Evolutionary conservation across 148 eudicot genomes (phyloP).

Genomic region (Camellia lanceoleosa): DNA sequence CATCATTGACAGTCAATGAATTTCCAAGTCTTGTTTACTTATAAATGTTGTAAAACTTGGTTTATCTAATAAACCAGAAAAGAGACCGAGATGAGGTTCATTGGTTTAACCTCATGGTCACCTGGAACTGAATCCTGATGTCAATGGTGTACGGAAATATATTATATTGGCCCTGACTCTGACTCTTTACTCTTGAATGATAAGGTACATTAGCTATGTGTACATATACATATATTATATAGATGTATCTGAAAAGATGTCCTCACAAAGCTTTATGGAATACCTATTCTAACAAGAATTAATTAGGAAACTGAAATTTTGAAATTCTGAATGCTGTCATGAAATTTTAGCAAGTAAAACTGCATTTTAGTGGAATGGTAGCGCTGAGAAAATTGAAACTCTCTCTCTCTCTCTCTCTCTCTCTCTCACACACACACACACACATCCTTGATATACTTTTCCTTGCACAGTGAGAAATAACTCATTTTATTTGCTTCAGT

Average conservation of each 20-base stretch:
- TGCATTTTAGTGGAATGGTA: neutral
- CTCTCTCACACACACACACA: too few species aligned
- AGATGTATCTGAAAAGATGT: neutral
- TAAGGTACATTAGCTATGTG: neutral
- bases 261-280: neutral
- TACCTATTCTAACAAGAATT: neutral
- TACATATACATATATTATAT: neutral
- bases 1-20: too few species aligned
- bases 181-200: neutral
- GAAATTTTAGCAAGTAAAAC: neutral
- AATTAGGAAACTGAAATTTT: neutral
- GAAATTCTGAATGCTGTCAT: neutral
- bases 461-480: neutral
- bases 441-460: neutral
- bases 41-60: neutral
- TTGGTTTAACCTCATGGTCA: neutral
- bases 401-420: neutral
- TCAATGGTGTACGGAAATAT: neutral
- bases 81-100: neutral
- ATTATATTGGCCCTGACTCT: neutral
- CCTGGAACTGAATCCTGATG: neutral
- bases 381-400: too few species aligned
- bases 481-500: slow-evolving; percentile 36
- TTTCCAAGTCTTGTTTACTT: neutral
- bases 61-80: neutral